These are phyloP conservation scores for Leccinum arenicola DNA, from an alignment of 768 basidiomycete species.

Conservation along the genomic window DNA sequence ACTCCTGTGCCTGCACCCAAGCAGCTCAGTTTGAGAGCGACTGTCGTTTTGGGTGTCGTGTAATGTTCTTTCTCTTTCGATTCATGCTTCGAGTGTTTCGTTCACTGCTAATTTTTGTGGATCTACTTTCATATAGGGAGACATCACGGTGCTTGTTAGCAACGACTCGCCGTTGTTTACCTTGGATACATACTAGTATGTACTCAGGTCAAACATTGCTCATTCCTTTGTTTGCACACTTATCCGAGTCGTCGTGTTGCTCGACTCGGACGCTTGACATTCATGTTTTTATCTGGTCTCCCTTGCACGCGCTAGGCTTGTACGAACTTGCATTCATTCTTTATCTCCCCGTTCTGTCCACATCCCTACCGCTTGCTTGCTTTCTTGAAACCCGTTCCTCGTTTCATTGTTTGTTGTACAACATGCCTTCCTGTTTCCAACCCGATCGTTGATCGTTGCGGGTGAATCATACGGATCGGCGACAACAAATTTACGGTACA, in stretches of 20 bases:
- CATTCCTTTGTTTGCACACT: neutral
- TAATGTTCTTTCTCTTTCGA: slow-evolving; percentile 26
- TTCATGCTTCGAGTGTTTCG: slow-evolving; percentile 7
- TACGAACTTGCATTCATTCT: neutral
- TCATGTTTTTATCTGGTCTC: neutral
- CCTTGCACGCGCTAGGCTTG: slow-evolving; percentile 2
- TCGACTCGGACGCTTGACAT: neutral
- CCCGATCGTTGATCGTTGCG: slow-evolving; percentile 12
- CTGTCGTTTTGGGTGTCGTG: slow-evolving; percentile 74
- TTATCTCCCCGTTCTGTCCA: neutral
- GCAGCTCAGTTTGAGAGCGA: slow-evolving; percentile 71
- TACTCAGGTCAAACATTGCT: neutral
- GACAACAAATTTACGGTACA: slow-evolving; percentile 21
- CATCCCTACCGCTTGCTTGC: neutral
- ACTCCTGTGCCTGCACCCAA: slow-evolving; percentile 29
- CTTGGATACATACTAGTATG: no score
- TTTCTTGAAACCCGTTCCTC: neutral
- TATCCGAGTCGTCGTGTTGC: neutral
- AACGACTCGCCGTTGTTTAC: neutral
- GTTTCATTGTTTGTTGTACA: slow-evolving; percentile 21
- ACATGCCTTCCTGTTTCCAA: neutral
- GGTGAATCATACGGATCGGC: neutral
- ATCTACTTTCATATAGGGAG: neutral
- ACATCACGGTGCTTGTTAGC: neutral
- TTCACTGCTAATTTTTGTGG: neutral